Evolutionary conservation across 352 stramenopile genomes (phyloP), one percentile per base, ranked within the genome.

Genomic region (Globisporangium alternatum): DNA sequence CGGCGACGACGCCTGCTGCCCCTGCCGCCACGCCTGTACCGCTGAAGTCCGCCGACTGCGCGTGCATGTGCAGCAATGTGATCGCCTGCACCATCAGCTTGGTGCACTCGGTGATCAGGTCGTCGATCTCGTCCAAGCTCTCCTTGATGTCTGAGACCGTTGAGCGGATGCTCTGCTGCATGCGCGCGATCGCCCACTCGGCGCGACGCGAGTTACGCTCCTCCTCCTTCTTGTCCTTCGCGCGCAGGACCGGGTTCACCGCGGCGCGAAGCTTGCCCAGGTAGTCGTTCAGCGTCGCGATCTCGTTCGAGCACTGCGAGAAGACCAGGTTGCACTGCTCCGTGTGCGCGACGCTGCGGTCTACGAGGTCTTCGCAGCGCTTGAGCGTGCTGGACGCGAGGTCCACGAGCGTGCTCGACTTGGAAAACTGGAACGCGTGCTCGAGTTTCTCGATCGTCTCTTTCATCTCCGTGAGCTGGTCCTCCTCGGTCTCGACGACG

Each of bases 31-130:
- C 86, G 13, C 87, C 87, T 10, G 87, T 94, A 56, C 87, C 87
- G 45, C 87, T 96, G 60, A 96, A 96, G 59, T 96, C 87, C 5
- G 82, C 81, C 6, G 87, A 94, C 8, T 80, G 72, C 22, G 75
- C 80, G 62, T 86, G 83, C 72, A 93, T 78, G 65, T 96, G 87
- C 60, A 96, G 67, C 65, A 96, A 61, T 54, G 87, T 96, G 52
- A 96, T 90, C n/a, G 82, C 77, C 65, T 94, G 80, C 28, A 94
- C 85, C 78, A 96, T 91, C 12, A 96, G 75, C 73, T 91, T 89
- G 13, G 80, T 93, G 64, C 85, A 90, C 67, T 94, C 83, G 0
- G 77, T 82, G 25, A 82, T 89, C 4, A 96, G 71, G 56, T 94
- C 80, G 68, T 96, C 85, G 28, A 96, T 65, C 56, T 96, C 85